Evolutionary conservation across 2,329 filamentous ascomycete genomes (phyloP).

Genomic region (Penicillium sp.): DNA sequence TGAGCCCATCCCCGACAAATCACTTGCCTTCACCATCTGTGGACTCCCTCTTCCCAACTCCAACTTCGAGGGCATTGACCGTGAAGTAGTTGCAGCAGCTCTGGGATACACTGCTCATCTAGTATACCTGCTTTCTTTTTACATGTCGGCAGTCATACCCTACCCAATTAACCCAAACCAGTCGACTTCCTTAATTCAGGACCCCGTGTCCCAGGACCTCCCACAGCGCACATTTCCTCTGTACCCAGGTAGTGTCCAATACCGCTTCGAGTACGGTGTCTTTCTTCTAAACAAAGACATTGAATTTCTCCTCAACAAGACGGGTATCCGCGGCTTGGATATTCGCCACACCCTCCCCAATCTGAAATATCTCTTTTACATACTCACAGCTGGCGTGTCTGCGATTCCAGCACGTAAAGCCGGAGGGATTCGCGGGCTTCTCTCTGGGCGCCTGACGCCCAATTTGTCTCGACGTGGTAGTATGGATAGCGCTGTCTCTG

Average conservation of each 20-base stretch:
- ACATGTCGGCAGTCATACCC: slow-evolving; percentile 73
- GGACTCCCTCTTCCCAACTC: slow-evolving; percentile 77
- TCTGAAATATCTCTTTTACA: slow-evolving; percentile 85
- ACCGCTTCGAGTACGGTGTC: slow-evolving; percentile 92
- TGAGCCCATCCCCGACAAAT: slow-evolving; percentile 59
- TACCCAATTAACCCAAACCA: slow-evolving; percentile 73
- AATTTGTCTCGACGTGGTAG: slow-evolving; percentile 40
- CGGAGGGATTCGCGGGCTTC: slow-evolving; percentile 52
- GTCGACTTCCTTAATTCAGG: slow-evolving; percentile 72
- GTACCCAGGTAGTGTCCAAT: slow-evolving; percentile 71
- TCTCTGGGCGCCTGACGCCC: slow-evolving; percentile 38
- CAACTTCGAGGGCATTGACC: slow-evolving; percentile 64
- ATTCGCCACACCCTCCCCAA: slow-evolving; percentile 91
- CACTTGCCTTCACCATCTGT: slow-evolving; percentile 81
- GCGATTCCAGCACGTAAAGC: slow-evolving; percentile 57
- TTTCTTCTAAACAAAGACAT: slow-evolving; percentile 97
- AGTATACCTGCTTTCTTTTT: slow-evolving; percentile 73
- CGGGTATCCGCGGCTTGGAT: slow-evolving; percentile 78
- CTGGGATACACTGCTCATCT: slow-evolving; percentile 77
- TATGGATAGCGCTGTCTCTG: slow-evolving; percentile 39
- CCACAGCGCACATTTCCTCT: slow-evolving; percentile 74
- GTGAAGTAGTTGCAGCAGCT: slow-evolving; percentile 73
- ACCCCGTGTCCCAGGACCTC: slow-evolving; percentile 61
- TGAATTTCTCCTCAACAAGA: slow-evolving; percentile 63
- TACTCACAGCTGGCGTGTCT: slow-evolving; percentile 75